Base-by-base conservation (phyloP, 2,329 filamentous ascomycete genomes). In the Ophiostoma quercus region DNA sequence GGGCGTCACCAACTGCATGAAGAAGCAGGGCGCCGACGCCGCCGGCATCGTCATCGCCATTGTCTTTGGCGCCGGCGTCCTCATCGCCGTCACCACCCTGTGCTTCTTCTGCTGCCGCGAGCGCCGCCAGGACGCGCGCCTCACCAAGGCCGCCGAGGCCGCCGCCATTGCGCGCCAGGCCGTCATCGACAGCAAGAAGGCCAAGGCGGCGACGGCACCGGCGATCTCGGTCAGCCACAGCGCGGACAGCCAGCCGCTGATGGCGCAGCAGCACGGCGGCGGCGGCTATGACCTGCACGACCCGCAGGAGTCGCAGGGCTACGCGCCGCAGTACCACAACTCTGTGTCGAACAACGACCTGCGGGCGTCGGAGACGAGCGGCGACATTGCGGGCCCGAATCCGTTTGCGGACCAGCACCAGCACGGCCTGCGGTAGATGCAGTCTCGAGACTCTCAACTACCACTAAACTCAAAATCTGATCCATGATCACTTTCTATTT, bases 91-190 rank as follows among this genome's bases (percentile, higher is more conserved):
- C 71, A 77, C 74, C 66, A 73, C 77, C 72, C 76, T 87, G 70
- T 80, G 82, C 75, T 82, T 82, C 79, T 78, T 83, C 73, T 86
- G 83, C 82, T 84, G 81, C 79, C 79, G 79, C 72, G 84, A 87
- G 73, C 79, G 81, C 74, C 77, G 77, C 76, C 73, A 79, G 74
- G 79, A 84, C 74, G 80, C 80, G 76, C 78, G 79, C 66, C 76
- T 80, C 43, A 77, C 77, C 69, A 81, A 81, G 71, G 80, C 81
- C 73, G 80, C 80, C 71, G 84, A 86, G 77, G 83, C 83, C 63
- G 81, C 80, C n/a, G 81, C 80, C 34, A 74, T 79, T 54, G 82
- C 82, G 67, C 82, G 82, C 76, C 82, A 82, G 74, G 80, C 82
- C 67, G 72, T 71, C 51, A 72, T 74, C 14, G 68, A 66, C 66